Evolutionary conservation across 306 rosid species (phyloP).

Genomic region (Boehmeria nivea): DNA sequence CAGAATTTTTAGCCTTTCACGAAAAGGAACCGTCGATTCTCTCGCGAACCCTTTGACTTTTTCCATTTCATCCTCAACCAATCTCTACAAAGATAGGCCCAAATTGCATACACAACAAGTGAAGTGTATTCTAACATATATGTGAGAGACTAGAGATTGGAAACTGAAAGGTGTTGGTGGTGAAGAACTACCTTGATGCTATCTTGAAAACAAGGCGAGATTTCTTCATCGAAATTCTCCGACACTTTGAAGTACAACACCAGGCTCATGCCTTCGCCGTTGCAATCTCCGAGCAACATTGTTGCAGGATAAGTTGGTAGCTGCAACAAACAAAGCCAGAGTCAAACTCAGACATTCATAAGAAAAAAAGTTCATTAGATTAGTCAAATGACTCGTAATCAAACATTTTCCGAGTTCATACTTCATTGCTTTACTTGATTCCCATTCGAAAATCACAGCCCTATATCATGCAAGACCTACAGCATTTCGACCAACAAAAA

Average conservation of each 20-base stretch:
- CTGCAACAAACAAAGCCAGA: constrained; percentile 36
- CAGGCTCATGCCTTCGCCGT: constrained; percentile 94
- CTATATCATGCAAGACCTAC: neutral
- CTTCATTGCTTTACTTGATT: neutral
- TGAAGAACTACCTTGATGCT: constrained; percentile 66
- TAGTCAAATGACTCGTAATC: neutral
- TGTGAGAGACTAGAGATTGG: neutral
- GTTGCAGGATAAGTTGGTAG: constrained; percentile 80
- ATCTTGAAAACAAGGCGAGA: constrained; percentile 49
- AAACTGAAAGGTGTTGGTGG: too few species aligned
- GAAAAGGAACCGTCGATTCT: constrained; percentile 51
- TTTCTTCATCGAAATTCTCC: constrained; percentile 57
- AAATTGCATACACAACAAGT: neutral
- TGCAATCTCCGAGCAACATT: constrained; percentile 62
- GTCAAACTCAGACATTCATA: neutral
- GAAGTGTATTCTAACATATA: neutral
- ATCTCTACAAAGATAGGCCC: constrained; percentile 34
- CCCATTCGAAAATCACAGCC: neutral
- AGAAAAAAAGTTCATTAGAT: too few species aligned
- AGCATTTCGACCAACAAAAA: neutral
- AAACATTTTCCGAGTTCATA: neutral
- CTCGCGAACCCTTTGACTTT: constrained; percentile 60
- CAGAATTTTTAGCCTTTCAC: constrained; percentile 81
- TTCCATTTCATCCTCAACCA: constrained; percentile 70
- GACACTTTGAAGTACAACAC: constrained; percentile 70